A percentile compares a stretch with the other conserved stretches of the same genome.
These are phyloP conservation scores for Phaeosphaeriaceae sp. DNA, from an alignment of 2,329 filamentous ascomycete genomes.

Conservation along the genomic window DNA sequence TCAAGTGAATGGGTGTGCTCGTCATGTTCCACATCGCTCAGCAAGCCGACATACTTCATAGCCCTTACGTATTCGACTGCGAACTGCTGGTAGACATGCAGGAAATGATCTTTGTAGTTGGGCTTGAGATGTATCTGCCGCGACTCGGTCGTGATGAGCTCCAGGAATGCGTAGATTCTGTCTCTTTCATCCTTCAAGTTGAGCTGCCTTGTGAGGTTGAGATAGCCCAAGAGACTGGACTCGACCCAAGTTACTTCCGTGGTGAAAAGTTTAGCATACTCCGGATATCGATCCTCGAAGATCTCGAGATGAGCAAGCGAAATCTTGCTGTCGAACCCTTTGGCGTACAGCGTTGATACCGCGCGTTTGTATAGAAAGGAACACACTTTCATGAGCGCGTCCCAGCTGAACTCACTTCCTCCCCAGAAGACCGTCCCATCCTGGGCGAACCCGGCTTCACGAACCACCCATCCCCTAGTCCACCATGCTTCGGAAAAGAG, in stretches of 20 bases:
- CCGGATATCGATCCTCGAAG: conserved; percentile 2
- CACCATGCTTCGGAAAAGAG: conserved; percentile 10
- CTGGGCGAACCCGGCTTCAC: conserved; percentile 13
- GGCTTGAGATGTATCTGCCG: conserved; percentile 3
- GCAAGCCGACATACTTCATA: conserved; percentile 6
- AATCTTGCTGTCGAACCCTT: conserved; percentile 3
- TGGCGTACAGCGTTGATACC: not conserved
- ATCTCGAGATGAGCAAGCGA: conserved; percentile 7
- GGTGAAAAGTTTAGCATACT: conserved; percentile 6
- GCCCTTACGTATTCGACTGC: conserved; percentile 5
- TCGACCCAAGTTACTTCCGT: conserved; percentile 5
- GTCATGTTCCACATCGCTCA: conserved; percentile 12
- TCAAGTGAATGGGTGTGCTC: not conserved
- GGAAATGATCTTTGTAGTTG: conserved; percentile 12
- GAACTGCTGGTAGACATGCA: conserved; percentile 15
- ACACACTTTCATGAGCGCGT: conserved; percentile 2
- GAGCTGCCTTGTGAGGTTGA: conserved; percentile 12
- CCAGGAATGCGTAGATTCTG: conserved; percentile 17
- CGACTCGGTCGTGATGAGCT: conserved; percentile 10
- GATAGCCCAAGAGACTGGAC: conserved; percentile 10
- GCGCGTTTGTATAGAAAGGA: conserved; percentile 4
- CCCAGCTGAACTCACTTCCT: conserved; percentile 6
- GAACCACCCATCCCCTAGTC: conserved; percentile 16
- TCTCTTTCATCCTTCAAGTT: conserved; percentile 12
- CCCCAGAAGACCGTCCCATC: conserved; percentile 11